Percentiles rank a stretch among this genome's conserved stretches.
Evolutionary conservation across 257 asterid genomes (phyloP).

Genomic region (Datura wrightii): DNA sequence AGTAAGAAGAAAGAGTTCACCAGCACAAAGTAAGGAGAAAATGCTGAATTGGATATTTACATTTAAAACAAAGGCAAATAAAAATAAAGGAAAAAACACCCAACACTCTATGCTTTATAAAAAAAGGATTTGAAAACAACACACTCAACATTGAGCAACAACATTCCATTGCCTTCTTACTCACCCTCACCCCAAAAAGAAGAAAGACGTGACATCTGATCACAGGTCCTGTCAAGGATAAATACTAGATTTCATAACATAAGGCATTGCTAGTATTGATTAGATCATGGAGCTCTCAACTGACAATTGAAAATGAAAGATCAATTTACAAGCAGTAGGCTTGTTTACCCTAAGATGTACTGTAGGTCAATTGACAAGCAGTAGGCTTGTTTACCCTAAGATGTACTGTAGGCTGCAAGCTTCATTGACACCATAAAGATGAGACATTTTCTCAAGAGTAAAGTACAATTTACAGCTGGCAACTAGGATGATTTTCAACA

Average conservation of each 20-base stretch:
- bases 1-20: constrained; percentile 31
- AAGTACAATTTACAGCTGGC: constrained; percentile 21
- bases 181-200: not conserved
- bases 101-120: not conserved
- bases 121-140: not conserved
- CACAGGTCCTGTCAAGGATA: constrained; percentile 1
- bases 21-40: constrained; percentile 15
- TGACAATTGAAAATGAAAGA: constrained; percentile 22
- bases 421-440: constrained; percentile 14
- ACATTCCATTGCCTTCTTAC: not conserved
- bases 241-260: constrained; percentile 6
- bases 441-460: not conserved
- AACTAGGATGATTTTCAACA: not conserved
- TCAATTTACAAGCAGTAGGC: not conserved
- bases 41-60: not conserved
- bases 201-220: not conserved
- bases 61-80: constrained; percentile 3
- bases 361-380: not conserved
- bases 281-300: not conserved
- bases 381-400: not conserved
- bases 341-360: not conserved
- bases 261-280: not conserved
- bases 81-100: not conserved
- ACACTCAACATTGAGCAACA: constrained; percentile 15
- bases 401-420: not conserved